These are phyloP conservation scores for Calocera cornea DNA, from an alignment of 768 basidiomycete species.

Conservation along the genomic window DNA sequence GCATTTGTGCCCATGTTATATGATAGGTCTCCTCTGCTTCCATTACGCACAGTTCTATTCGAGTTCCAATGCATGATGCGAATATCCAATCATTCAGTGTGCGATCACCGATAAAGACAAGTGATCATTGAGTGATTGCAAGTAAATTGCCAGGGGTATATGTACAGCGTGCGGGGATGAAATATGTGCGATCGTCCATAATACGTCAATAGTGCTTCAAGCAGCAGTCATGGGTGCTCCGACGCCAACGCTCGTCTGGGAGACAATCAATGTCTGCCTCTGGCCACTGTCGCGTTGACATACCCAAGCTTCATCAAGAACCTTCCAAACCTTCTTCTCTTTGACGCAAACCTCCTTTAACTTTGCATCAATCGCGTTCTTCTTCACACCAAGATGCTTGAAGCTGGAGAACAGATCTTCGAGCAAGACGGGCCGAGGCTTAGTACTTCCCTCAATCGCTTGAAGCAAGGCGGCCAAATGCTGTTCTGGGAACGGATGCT, in stretches of 20 bases:
- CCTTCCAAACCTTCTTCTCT: constrained; percentile 58
- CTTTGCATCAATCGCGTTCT: constrained; percentile 72
- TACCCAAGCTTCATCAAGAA: constrained; percentile 30
- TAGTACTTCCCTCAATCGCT: constrained; percentile 48
- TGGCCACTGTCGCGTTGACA: neutral
- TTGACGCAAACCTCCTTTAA: constrained; percentile 53
- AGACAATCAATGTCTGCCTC: neutral
- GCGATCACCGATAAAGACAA: neutral
- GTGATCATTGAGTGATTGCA: neutral
- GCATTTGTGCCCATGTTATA: neutral
- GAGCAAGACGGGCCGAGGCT: constrained; percentile 42
- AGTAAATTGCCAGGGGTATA: neutral
- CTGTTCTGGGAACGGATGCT: constrained; percentile 44
- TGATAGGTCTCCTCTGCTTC: neutral
- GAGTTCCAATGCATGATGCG: constrained; percentile 3
- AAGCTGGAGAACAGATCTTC: constrained; percentile 62
- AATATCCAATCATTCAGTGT: neutral
- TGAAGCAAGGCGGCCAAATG: constrained; percentile 44
- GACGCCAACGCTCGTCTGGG: neutral
- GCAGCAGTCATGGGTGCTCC: neutral
- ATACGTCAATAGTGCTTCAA: neutral
- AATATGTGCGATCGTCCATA: neutral
- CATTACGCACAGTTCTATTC: neutral
- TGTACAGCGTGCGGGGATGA: neutral
- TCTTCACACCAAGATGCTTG: constrained; percentile 57